Base-by-base conservation (phyloP, 2,329 filamentous ascomycete genomes). In the Fusarium sp. region DNA sequence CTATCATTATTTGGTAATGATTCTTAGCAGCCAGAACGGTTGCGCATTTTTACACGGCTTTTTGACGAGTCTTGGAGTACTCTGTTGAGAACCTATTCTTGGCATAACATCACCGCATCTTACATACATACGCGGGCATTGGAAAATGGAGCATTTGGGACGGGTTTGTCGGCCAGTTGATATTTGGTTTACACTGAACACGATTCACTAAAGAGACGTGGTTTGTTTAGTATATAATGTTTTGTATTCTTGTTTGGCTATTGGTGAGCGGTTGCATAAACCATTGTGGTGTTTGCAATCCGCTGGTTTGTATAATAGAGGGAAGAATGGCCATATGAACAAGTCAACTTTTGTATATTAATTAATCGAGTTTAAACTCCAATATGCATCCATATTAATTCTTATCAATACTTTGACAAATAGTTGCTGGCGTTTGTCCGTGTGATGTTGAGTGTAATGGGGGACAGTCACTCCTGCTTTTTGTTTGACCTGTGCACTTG, bases 221-320 rank as follows among this genome's bases (percentile, higher is more conserved):
- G 29, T 57, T 58, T 60, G 62, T 60, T 65, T 65, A 64, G 70
- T 75, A 70, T 64, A 75, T 76, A 77, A 77, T 78, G 73, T 75
- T 65, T 77, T 69, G 64, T 74, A 69, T 58, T 67, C 71, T 57
- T 65, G 65, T 57, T 63, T 65, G 64, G 48, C 48, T 63, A 62
- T 61, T 71, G 53, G 47, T 41, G 59, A 52, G 51, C 49, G 65
- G 49, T 67, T 63, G 66, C 45, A 62, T 67, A 57, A 51, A 52
- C 4, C 25, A 14, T 16, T 18, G 22, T 32, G 49, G 42, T 47
- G 32, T 49, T 55, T 61, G 58, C 61, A 62, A 52, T 58, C 58
- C 52, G 45, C 61, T 46, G 51, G 47, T 53, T 61, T 75, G 57
- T 69, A 69, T 53, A 37, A 61, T 57, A 45, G 29, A 45, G 41